Conservation (phyloP, 345 rosid genomes). For the Salix udensis region DNA sequence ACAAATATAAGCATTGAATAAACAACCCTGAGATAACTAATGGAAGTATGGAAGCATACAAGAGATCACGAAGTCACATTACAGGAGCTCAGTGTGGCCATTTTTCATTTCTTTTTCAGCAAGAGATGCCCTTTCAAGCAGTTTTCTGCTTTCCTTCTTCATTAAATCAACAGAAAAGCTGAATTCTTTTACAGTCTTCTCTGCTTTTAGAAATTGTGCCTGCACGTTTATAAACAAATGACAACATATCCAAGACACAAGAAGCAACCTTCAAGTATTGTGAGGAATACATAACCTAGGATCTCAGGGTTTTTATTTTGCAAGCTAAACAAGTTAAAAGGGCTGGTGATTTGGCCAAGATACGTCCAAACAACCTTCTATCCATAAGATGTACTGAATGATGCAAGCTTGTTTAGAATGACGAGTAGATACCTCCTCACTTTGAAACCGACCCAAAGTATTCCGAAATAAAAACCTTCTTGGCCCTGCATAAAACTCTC, state of each 20-base stretch:
- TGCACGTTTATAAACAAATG: slow-evolving; percentile 26
- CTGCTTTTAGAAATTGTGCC: slow-evolving; percentile 74
- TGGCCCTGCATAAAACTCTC: slow-evolving; percentile 51
- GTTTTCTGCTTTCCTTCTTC: slow-evolving; percentile 80
- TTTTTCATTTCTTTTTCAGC: slow-evolving; percentile 82
- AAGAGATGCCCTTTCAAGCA: slow-evolving; percentile 82
- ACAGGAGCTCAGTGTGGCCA: slow-evolving; percentile 75
- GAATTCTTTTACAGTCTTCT: slow-evolving; percentile 72
- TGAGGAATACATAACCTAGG: no score
- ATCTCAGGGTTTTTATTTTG: no score
- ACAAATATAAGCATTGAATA: slow-evolving; percentile 15
- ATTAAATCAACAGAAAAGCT: slow-evolving; percentile 69
- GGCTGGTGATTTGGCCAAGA: no score
- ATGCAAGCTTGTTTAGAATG: slow-evolving; percentile 8
- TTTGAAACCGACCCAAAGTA: slow-evolving; percentile 73
- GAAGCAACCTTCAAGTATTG: no score
- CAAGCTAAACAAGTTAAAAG: neutral
- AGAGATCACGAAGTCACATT: slow-evolving; percentile 7
- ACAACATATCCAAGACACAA: neutral
- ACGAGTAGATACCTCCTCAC: slow-evolving; percentile 71
- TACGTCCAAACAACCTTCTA: no score
- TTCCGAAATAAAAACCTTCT: slow-evolving; percentile 74
- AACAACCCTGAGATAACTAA: slow-evolving; percentile 1
- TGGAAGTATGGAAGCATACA: slow-evolving; percentile 1
- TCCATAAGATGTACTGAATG: neutral